Conservation (phyloP, 306 rosid genomes). For the Heteromeles arbutifolia region DNA sequence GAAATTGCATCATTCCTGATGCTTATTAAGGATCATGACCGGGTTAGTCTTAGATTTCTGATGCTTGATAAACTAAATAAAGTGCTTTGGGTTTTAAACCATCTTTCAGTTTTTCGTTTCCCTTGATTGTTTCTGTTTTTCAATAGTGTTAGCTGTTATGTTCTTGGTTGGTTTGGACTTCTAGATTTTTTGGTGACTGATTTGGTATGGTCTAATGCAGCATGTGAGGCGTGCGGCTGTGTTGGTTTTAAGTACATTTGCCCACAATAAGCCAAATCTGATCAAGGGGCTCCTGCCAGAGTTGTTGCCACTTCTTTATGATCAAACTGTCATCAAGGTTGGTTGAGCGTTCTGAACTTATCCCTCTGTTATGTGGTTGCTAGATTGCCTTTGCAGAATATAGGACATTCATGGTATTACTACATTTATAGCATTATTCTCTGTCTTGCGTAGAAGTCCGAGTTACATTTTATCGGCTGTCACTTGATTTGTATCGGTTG, state of each 20-base stretch:
- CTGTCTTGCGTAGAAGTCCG: no score
- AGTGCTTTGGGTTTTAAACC: not conserved
- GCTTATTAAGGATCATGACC: constrained; percentile 94
- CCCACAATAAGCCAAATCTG: constrained; percentile 96
- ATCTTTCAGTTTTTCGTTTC: not conserved
- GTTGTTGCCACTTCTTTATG: constrained; percentile 94
- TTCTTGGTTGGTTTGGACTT: constrained; percentile 19
- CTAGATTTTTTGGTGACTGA: constrained; percentile 23
- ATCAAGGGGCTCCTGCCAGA: constrained; percentile 94
- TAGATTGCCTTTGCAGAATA: not conserved
- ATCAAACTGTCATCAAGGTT: constrained; percentile 94
- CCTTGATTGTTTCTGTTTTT: not conserved
- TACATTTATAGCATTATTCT: not conserved
- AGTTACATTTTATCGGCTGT: not conserved
- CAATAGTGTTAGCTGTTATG: not conserved
- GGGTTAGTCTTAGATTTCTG: constrained; percentile 43
- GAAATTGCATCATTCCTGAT: constrained; percentile 88
- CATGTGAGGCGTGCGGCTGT: constrained; percentile 99
- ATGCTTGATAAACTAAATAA: not conserved
- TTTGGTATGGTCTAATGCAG: constrained; percentile 40
- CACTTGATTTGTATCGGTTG: not conserved
- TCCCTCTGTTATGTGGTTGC: not conserved
- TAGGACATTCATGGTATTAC: not conserved
- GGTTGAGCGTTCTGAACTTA: constrained; percentile 7
- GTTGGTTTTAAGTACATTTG: constrained; percentile 93